Conservation (phyloP, 352 stramenopile species). For the Globisporangium recalcitrans region DNA sequence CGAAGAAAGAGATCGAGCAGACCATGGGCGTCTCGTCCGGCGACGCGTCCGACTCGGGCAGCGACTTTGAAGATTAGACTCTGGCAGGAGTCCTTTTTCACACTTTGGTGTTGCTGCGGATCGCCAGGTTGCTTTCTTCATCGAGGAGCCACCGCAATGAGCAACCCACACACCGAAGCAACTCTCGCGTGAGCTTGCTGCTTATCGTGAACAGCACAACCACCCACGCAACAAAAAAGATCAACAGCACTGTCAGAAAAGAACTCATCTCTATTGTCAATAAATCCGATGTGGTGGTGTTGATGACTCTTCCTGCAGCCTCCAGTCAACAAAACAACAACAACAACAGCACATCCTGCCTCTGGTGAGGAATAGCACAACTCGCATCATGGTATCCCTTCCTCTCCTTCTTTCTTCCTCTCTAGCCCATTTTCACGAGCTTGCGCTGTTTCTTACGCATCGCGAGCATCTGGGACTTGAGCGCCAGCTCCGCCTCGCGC, state of each 20-base stretch:
- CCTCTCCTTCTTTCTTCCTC: not conserved
- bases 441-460: conserved; percentile 75
- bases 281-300: conserved; percentile 7
- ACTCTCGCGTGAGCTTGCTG: no score
- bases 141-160: not conserved
- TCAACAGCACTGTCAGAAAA: not conserved
- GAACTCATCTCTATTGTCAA: conserved; percentile 7
- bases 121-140: not conserved
- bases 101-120: not conserved
- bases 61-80: conserved; percentile 73
- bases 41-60: conserved; percentile 76
- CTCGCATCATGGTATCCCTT: not conserved
- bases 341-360: conserved; percentile 8
- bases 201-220: not conserved
- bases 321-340: not conserved
- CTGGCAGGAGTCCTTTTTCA: not conserved
- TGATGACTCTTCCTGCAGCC: not conserved
- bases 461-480: conserved; percentile 78
- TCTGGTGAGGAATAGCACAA: not conserved
- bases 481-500: conserved; percentile 54
- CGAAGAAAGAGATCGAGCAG: conserved; percentile 66
- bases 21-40: conserved; percentile 54
- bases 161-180: not conserved
- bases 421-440: conserved; percentile 22
- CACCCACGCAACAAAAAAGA: not conserved